Conservation (phyloP, 2,329 filamentous ascomycete genomes). For the Botrytis sinoallii region DNA sequence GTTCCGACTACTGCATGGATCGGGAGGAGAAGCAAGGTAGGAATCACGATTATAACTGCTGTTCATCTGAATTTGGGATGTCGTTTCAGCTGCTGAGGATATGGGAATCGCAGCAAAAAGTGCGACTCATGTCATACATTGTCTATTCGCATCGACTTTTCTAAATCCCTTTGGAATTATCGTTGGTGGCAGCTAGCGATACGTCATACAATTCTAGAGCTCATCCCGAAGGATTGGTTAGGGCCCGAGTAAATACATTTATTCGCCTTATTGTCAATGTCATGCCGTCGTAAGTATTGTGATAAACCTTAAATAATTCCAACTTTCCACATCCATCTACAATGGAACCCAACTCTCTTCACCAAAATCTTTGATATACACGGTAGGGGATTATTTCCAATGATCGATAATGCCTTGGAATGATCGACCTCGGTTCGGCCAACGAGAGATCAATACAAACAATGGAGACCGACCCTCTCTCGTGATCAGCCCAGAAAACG, state of each 20-base stretch:
- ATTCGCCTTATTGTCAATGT: background rate
- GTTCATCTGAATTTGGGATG: background rate
- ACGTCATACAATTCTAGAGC: background rate
- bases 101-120: background rate
- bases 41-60: background rate
- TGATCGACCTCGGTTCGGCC: constrained; percentile 16
- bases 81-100: background rate
- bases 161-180: background rate
- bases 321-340: background rate
- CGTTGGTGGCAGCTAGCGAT: background rate
- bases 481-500: constrained; percentile 19
- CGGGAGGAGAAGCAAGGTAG: background rate
- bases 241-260: background rate
- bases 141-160: background rate
- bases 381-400: background rate
- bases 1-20: background rate
- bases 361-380: background rate
- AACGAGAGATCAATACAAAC: background rate
- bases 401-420: background rate
- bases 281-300: background rate
- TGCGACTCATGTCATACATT: background rate
- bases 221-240: background rate
- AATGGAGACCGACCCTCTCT: background rate
- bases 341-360: background rate
- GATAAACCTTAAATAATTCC: background rate